Conservation (phyloP, 2,329 filamentous ascomycete genomes). For the Chaetomiaceae sp. region DNA sequence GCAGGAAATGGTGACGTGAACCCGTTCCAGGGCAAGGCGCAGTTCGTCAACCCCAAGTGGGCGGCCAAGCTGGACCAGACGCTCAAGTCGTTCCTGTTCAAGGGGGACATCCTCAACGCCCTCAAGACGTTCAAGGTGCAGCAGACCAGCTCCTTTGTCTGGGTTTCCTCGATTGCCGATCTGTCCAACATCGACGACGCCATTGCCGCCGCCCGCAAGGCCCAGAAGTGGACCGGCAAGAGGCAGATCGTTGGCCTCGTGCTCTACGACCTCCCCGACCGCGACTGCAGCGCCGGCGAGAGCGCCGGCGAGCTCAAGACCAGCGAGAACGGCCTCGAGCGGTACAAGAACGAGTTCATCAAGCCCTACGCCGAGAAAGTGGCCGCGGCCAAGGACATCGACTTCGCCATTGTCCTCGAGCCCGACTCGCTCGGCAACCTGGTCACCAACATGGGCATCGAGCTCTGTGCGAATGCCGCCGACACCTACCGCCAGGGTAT, state of each 20-base stretch:
- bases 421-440: slow-evolving; percentile 42
- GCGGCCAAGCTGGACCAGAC: slow-evolving; percentile 39
- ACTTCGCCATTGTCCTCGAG: slow-evolving; percentile 42
- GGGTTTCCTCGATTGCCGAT: slow-evolving; percentile 37
- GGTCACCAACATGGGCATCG: slow-evolving; percentile 37
- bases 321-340: slow-evolving; percentile 34
- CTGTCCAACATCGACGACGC: slow-evolving; percentile 38
- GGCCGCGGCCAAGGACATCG: slow-evolving; percentile 35
- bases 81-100: slow-evolving; percentile 33
- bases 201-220: slow-evolving; percentile 35
- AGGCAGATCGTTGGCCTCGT: slow-evolving; percentile 41
- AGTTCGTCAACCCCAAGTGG: slow-evolving; percentile 45
- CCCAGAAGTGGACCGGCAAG: slow-evolving; percentile 33
- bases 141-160: slow-evolving; percentile 40
- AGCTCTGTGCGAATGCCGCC: slow-evolving; percentile 36
- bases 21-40: slow-evolving; percentile 44
- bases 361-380: slow-evolving; percentile 37
- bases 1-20: slow-evolving; percentile 26
- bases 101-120: slow-evolving; percentile 37
- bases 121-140: slow-evolving; percentile 37
- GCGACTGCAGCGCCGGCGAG: slow-evolving; percentile 43
- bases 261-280: slow-evolving; percentile 42
- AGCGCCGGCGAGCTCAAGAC: slow-evolving; percentile 39
- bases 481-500: slow-evolving; percentile 39
- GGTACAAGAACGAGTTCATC: slow-evolving; percentile 40